phyloP scores from a whole-genome alignment of 495 filamentous ascomycete genomes.

The Penicillium steckii region DNA sequence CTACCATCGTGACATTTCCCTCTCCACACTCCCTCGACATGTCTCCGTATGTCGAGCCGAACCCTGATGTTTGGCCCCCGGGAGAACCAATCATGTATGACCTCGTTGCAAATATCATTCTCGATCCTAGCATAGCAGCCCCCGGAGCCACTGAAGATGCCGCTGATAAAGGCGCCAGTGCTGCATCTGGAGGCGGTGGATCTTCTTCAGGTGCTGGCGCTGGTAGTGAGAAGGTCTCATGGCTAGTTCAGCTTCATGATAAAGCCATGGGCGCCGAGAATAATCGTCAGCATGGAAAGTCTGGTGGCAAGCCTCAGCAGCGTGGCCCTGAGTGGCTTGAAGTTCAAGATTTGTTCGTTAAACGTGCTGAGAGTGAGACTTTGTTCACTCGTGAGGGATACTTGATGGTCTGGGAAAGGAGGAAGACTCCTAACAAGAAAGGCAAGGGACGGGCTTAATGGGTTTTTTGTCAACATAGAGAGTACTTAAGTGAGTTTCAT shows the following conservation, averaged over 20 bases:
- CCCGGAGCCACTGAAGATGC: constrained; percentile 74
- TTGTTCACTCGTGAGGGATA: constrained; percentile 91
- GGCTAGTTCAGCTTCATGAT: constrained; percentile 59
- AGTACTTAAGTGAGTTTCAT: no score
- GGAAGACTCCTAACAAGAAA: constrained; percentile 54
- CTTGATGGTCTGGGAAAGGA: constrained; percentile 93
- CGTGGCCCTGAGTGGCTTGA: constrained; percentile 77
- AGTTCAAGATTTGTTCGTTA: constrained; percentile 91
- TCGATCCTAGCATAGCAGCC: constrained; percentile 67
- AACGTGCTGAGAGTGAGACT: constrained; percentile 79
- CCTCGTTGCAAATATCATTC: constrained; percentile 90
- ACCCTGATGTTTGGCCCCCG: constrained; percentile 55
- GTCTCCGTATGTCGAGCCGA: constrained; percentile 81
- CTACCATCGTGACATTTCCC: constrained; percentile 96
- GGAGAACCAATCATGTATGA: constrained; percentile 94
- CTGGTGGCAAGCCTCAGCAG: constrained; percentile 25
- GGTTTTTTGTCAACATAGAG: no score
- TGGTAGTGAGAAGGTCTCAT: constrained; percentile 51
- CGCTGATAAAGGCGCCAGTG: constrained; percentile 79
- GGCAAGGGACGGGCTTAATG: constrained; percentile 33
- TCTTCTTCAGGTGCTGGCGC: constrained; percentile 42
- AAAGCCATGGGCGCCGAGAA: constrained; percentile 46
- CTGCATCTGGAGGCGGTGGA: constrained; percentile 58
- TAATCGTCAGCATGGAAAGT: constrained; percentile 29
- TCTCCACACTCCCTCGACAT: constrained; percentile 76